phyloP scores from a whole-genome alignment of 805 yeast genomes.

The Candida peoriensis region DNA sequence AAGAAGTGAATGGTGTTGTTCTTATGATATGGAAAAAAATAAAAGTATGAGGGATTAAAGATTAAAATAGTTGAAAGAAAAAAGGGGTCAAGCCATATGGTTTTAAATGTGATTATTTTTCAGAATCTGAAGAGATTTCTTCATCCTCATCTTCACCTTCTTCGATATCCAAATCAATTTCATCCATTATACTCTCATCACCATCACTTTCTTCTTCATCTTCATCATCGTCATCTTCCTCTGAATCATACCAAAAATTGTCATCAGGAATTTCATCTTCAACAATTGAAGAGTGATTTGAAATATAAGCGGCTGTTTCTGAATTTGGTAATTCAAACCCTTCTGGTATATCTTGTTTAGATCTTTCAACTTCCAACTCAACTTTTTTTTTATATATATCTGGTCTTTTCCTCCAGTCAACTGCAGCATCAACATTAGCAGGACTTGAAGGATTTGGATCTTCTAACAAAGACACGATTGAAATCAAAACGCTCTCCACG shows the following conservation, averaged over 20 bases:
- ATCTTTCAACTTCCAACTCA: conserved; percentile 73
- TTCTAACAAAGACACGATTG: conserved; percentile 84
- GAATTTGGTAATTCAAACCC: conserved; percentile 79
- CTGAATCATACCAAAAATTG: conserved; percentile 81
- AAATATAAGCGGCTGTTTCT: conserved; percentile 53
- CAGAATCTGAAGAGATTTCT: conserved; percentile 24
- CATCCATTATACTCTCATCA: conserved; percentile 42
- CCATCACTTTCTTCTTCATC: conserved; percentile 61
- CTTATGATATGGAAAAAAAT: no score
- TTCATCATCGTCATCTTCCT: conserved; percentile 25
- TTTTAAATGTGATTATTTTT: conserved; percentile 23
- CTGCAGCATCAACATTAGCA: conserved; percentile 94
- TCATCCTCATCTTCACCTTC: conserved; percentile 45
- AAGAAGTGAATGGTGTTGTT: no score
- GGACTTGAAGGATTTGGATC: conserved; percentile 94
- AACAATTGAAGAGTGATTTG: conserved; percentile 28
- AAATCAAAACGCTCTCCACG: conserved; percentile 84
- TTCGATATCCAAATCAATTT: conserved; percentile 54
- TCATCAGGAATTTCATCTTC: conserved; percentile 63
- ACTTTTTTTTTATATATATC: conserved; percentile 73
- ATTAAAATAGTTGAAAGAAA: no score
- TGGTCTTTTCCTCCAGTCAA: conserved; percentile 78
- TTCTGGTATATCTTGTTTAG: conserved; percentile 80
- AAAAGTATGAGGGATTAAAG: no score
- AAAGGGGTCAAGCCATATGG: no score